phyloP scores from a whole-genome alignment of 2,329 filamentous ascomycete genomes.

The Aspergillus niger region DNA sequence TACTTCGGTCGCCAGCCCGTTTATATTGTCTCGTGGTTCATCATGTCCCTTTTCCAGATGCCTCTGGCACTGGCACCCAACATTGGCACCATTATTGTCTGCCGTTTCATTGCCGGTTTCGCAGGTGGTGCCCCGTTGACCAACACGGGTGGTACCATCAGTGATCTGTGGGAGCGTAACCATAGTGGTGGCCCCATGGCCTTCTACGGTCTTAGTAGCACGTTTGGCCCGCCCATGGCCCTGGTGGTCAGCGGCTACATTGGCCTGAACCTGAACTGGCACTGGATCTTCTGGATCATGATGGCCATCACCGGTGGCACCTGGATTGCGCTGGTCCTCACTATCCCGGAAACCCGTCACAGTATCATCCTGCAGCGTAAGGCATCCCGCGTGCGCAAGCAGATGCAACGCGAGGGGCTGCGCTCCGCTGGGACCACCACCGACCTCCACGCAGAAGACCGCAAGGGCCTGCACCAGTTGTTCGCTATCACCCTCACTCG shows the following conservation, averaged over 20 bases:
- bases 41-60: constrained; percentile 35
- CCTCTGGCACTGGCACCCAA: constrained; percentile 31
- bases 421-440: constrained; percentile 62
- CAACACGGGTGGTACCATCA: constrained; percentile 35
- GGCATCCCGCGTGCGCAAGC: constrained; percentile 53
- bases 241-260: constrained; percentile 40
- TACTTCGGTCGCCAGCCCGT: constrained; percentile 40
- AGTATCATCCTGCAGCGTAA: constrained; percentile 59
- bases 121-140: constrained; percentile 37
- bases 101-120: constrained; percentile 32
- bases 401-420: constrained; percentile 50
- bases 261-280: constrained; percentile 22
- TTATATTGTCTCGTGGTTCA: constrained; percentile 35
- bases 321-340: constrained; percentile 50
- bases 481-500: constrained; percentile 70
- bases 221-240: constrained; percentile 38
- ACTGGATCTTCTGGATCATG: constrained; percentile 64
- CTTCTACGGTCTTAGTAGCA: constrained; percentile 39
- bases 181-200: constrained; percentile 36
- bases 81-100: constrained; percentile 34
- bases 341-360: constrained; percentile 57
- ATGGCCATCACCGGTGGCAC: constrained; percentile 57
- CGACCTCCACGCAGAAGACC: constrained; percentile 36
- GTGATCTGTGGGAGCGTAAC: constrained; percentile 37
- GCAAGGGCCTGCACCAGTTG: constrained; percentile 70